Evolutionary conservation across 192 early-diverging fungal species (phyloP).

Genomic region (Backusella liffmaniae): DNA sequence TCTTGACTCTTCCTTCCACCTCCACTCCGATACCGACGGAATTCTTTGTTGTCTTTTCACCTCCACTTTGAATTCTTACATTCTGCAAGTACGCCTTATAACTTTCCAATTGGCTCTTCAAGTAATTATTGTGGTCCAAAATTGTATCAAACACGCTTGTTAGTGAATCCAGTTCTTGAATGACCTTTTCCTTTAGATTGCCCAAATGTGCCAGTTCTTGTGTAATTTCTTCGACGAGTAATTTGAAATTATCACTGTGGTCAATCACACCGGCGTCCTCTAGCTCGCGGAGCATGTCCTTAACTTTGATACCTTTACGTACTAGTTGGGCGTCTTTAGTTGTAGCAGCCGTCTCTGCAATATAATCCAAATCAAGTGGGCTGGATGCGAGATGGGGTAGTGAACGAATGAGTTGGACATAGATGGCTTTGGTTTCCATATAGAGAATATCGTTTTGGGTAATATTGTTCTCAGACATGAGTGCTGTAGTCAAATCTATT

Average conservation of each 20-base stretch:
- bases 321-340: constrained; percentile 86
- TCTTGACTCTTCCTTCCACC: constrained; percentile 45
- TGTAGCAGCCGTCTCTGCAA: constrained; percentile 85
- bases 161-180: constrained; percentile 74
- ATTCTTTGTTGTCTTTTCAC: constrained; percentile 35
- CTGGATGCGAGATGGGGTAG: constrained; percentile 67
- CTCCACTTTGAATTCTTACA: constrained; percentile 73
- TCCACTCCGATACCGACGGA: constrained; percentile 68
- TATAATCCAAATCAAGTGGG: constrained; percentile 60
- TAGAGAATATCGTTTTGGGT: constrained; percentile 95
- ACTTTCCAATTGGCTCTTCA: constrained; percentile 83
- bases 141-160: constrained; percentile 91
- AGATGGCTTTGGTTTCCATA: constrained; percentile 92
- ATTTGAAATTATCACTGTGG: constrained; percentile 67
- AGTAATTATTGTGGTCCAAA: constrained; percentile 91
- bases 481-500: constrained; percentile 52
- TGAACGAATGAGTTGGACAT: constrained; percentile 91
- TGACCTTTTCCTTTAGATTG: constrained; percentile 85
- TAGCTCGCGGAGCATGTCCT: constrained; percentile 89
- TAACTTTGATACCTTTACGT: constrained; percentile 93
- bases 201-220: constrained; percentile 91
- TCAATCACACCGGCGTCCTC: constrained; percentile 77
- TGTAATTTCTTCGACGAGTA: constrained; percentile 86
- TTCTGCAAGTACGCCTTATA: constrained; percentile 96
- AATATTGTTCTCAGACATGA: constrained; percentile 83